Evolutionary conservation across 257 asterid species (phyloP).

Genomic region (Pogostemon cablin): DNA sequence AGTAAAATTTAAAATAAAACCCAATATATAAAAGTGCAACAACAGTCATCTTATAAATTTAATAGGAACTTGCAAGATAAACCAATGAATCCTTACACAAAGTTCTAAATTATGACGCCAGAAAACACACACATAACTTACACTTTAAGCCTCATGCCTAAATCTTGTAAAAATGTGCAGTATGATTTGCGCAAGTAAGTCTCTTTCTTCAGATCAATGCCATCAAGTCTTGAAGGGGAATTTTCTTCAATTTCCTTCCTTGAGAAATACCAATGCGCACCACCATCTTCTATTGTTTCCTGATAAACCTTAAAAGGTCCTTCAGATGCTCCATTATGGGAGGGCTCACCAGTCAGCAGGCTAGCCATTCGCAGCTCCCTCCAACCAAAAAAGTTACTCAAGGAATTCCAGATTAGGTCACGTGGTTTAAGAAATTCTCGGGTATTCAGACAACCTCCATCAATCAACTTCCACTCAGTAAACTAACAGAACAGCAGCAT

Average conservation of each 20-base stretch:
- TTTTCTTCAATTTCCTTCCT: constrained; percentile 85
- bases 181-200: constrained; percentile 81
- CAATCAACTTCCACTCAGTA: constrained; percentile 30
- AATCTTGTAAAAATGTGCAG: constrained; percentile 81
- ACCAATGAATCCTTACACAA: not conserved
- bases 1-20: not conserved
- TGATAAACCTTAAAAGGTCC: constrained; percentile 52
- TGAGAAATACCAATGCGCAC: constrained; percentile 77
- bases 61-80: constrained; percentile 5
- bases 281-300: constrained; percentile 72
- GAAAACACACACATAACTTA: constrained; percentile 44
- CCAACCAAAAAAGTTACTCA: constrained; percentile 23
- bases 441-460: constrained; percentile 32
- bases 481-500: not conserved
- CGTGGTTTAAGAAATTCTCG: constrained; percentile 34
- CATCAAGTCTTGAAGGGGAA: constrained; percentile 82
- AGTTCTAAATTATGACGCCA: constrained; percentile 1
- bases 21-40: constrained; percentile 19
- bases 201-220: constrained; percentile 88
- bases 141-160: constrained; percentile 97
- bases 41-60: constrained; percentile 22
- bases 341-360: constrained; percentile 64
- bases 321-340: constrained; percentile 67
- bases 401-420: constrained; percentile 27
- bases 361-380: constrained; percentile 65